These are phyloP conservation scores for Daedaleopsis sinensis DNA, from an alignment of 768 basidiomycete species.

Conservation along the genomic window DNA sequence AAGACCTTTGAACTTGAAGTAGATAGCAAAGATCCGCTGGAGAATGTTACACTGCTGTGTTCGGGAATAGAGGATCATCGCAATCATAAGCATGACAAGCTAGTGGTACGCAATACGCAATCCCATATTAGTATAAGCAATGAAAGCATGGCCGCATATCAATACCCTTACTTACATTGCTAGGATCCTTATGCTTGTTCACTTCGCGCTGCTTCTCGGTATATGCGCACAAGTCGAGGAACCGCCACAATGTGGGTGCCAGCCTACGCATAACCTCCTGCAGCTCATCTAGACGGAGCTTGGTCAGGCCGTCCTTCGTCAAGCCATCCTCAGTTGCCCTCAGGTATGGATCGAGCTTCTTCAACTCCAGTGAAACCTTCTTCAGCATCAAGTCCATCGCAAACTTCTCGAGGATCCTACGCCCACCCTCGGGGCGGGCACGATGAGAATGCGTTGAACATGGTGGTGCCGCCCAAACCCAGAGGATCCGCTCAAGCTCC, in stretches of 20 bases:
- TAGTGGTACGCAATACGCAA: too few species aligned
- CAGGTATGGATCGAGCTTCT: not conserved
- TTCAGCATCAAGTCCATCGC: not conserved
- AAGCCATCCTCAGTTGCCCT: not conserved
- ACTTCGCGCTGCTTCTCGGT: not conserved
- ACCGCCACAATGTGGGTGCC: not conserved
- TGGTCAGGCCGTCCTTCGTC: not conserved
- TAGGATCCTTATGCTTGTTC: not conserved
- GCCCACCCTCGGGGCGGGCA: too few species aligned
- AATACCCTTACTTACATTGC: not conserved
- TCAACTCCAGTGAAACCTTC: not conserved
- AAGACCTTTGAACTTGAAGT: constrained; percentile 27
- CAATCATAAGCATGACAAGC: not conserved
- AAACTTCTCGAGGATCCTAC: not conserved
- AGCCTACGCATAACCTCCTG: not conserved
- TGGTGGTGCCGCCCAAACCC: not conserved
- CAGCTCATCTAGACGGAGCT: not conserved
- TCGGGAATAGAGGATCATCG: not conserved
- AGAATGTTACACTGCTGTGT: not conserved
- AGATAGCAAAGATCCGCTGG: constrained; percentile 3
- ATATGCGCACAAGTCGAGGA: not conserved
- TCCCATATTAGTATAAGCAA: too few species aligned
- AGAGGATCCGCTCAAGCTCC: not conserved
- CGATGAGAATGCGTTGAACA: not conserved
- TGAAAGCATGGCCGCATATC: too few species aligned